Conservation (phyloP, 1,284 basidiomycete species). For the Ganoderma lingzhi region DNA sequence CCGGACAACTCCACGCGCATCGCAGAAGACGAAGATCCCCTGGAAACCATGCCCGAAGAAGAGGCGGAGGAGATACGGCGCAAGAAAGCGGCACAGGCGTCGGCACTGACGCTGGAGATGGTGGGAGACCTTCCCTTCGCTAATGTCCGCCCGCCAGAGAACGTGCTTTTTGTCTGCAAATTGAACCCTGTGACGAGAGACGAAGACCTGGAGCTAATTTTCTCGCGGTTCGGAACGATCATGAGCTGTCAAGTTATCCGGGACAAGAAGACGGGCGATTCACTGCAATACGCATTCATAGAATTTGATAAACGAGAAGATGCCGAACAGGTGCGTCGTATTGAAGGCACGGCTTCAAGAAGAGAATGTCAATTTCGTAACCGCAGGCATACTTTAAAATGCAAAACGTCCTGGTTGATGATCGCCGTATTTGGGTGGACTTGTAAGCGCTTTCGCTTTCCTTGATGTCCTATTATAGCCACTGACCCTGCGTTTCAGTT, state of each 20-base stretch:
- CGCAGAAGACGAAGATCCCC: conserved; percentile 89
- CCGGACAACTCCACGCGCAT: conserved; percentile 90
- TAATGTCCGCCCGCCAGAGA: conserved; percentile 97
- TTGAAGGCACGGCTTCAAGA: too few species aligned
- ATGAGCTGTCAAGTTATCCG: conserved; percentile 98
- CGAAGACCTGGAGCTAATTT: conserved; percentile 97
- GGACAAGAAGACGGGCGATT: conserved; percentile 96
- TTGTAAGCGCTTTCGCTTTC: conserved; percentile 63
- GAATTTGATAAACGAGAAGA: conserved; percentile 95
- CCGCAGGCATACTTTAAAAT: conserved; percentile 97
- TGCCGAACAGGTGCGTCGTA: conserved; percentile 82
- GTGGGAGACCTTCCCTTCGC: conserved; percentile 99
- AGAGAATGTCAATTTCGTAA: not conserved
- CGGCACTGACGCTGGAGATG: conserved; percentile 98
- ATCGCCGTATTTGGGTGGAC: conserved; percentile 98
- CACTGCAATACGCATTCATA: conserved; percentile 97
- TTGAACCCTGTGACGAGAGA: conserved; percentile 95
- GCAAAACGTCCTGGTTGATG: conserved; percentile 99
- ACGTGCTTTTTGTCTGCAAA: conserved; percentile 99
- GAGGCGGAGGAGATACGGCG: conserved; percentile 83
- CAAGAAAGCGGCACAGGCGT: conserved; percentile 88
- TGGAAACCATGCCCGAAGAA: conserved; percentile 81
- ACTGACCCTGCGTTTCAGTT: conserved; percentile 53
- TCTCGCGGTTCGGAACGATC: conserved; percentile 94
- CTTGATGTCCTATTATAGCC: conserved; percentile 25